Conservation (phyloP, 371 early-diverging fungal genomes). For the Nosema muscidifuracis region DNA sequence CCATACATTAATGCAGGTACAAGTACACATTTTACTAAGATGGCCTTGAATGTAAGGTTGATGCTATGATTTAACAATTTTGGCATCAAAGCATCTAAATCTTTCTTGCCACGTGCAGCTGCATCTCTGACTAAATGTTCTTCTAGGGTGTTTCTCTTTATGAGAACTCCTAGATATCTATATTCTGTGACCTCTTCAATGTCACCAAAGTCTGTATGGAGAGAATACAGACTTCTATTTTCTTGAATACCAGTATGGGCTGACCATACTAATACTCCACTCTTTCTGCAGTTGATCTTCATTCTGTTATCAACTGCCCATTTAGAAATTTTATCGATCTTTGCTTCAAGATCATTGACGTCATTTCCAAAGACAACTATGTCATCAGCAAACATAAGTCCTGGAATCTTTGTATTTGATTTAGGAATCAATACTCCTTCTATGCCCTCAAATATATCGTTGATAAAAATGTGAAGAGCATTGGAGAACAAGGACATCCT, state of each 20-base stretch:
- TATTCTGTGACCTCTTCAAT: not conserved
- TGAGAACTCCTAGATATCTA: not conserved
- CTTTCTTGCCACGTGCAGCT: not conserved
- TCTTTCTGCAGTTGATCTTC: slow-evolving; percentile 14
- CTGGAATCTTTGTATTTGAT: not conserved
- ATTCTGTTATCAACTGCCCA: slow-evolving; percentile 17
- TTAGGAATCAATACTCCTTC: slow-evolving; percentile 15
- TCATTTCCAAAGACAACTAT: slow-evolving; percentile 26
- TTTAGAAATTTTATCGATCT: not conserved
- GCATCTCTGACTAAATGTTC: not conserved
- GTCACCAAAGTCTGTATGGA: not conserved
- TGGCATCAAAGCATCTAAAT: not conserved
- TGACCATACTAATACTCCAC: slow-evolving; percentile 10
- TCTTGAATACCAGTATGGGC: not conserved
- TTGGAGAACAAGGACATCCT: slow-evolving; percentile 25
- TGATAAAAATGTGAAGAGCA: slow-evolving; percentile 27
- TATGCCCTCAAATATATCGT: slow-evolving; percentile 21
- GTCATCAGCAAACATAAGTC: slow-evolving; percentile 38
- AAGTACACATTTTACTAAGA: not conserved
- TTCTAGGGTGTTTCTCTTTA: not conserved
- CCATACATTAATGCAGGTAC: no score
- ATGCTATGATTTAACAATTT: not conserved
- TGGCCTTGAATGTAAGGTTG: not conserved
- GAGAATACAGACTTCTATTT: not conserved
- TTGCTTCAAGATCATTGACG: not conserved